Evolutionary conservation across 108 stramenopile genomes (phyloP).

Genomic region (Skeletonema menzelii): DNA sequence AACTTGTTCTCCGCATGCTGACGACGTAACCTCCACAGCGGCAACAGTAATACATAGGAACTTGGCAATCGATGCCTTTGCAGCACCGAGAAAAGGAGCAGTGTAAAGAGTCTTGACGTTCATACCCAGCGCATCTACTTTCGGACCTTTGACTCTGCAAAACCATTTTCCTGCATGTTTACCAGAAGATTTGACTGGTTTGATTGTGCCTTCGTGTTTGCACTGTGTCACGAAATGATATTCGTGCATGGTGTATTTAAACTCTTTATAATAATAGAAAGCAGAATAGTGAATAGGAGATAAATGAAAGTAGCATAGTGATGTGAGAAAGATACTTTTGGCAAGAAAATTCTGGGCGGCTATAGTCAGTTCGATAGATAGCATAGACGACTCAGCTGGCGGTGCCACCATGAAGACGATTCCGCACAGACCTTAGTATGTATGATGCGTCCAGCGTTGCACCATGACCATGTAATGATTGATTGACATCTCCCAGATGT

Average conservation of each 20-base stretch:
- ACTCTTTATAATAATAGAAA: no score
- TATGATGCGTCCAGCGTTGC: no score
- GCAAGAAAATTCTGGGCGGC: no score
- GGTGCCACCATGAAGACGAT: no score
- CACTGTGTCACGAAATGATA: constrained; percentile 4
- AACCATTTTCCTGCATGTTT: constrained; percentile 15
- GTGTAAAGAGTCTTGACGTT: constrained; percentile 7
- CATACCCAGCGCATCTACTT: not conserved
- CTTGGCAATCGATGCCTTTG: constrained; percentile 17
- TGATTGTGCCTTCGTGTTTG: constrained; percentile 9
- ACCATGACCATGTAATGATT: no score
- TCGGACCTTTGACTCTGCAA: not conserved
- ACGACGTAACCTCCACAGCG: not conserved
- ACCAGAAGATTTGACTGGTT: constrained; percentile 7
- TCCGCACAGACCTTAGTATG: no score
- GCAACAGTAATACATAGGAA: constrained; percentile 8
- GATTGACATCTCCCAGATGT: no score
- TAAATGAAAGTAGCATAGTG: no score
- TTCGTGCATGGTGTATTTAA: not conserved
- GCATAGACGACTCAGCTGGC: no score
- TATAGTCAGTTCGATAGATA: no score
- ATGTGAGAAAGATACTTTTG: no score
- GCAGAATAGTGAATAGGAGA: no score
- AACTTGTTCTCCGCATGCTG: not conserved
- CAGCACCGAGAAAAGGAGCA: constrained; percentile 12